phyloP scores from a whole-genome alignment of 2,329 filamentous ascomycete species.

The Cadophora malorum region DNA sequence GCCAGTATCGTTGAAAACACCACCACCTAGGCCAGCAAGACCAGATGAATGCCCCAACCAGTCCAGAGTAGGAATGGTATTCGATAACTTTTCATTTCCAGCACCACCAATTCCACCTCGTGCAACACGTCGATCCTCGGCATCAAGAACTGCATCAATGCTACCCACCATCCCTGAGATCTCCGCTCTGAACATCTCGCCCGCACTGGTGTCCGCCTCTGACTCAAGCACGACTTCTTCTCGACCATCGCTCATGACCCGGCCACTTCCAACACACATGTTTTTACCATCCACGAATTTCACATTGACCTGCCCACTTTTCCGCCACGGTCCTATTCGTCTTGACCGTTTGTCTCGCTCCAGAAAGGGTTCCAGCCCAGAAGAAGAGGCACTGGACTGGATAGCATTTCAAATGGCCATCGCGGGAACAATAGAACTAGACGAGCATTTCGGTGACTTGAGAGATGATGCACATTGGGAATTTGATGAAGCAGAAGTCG shows the following conservation, averaged over 20 bases:
- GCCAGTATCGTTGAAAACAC: not conserved
- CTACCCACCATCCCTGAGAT: conserved; percentile 54
- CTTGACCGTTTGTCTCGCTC: conserved; percentile 50
- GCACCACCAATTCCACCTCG: conserved; percentile 41
- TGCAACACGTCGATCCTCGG: conserved; percentile 31
- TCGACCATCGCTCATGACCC: conserved; percentile 19
- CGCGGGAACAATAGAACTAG: conserved; percentile 60
- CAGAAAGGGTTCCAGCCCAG: conserved; percentile 28
- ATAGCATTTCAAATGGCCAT: conserved; percentile 71
- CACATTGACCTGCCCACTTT: conserved; percentile 55
- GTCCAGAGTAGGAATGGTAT: conserved; percentile 25
- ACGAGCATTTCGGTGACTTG: conserved; percentile 35
- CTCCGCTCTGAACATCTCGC: conserved; percentile 31
- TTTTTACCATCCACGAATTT: conserved; percentile 50
- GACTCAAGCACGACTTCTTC: conserved; percentile 3
- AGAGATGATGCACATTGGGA: conserved; percentile 30
- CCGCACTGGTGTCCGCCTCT: conserved; percentile 17
- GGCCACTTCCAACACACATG: conserved; percentile 46
- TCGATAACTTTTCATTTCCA: conserved; percentile 43
- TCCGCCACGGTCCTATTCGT: conserved; percentile 62
- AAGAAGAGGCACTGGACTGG: conserved; percentile 64
- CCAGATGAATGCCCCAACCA: not conserved
- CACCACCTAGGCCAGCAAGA: not conserved
- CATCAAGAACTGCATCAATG: conserved; percentile 34
- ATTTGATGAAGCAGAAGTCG: conserved; percentile 33